These are phyloP conservation scores for Backusella tuberculispora DNA, from an alignment of 192 early-diverging fungal genomes.

Conservation along the genomic window DNA sequence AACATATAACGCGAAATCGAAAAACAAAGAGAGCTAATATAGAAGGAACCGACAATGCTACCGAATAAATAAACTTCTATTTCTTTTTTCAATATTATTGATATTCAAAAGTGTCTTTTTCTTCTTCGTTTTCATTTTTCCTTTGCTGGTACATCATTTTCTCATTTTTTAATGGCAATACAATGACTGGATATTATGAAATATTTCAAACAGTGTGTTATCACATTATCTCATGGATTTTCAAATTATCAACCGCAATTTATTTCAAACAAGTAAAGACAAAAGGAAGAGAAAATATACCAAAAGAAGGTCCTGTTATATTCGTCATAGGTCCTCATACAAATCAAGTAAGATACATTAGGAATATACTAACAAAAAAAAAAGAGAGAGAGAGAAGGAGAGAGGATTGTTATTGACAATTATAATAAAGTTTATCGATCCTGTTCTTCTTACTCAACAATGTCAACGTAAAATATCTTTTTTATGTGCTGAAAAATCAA, in stretches of 20 bases:
- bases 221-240: conserved; percentile 69
- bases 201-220: conserved; percentile 42
- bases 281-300: conserved; percentile 81
- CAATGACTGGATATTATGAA: background rate
- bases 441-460: conserved; percentile 83
- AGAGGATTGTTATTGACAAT: background rate
- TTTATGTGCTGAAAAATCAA: conserved; percentile 83
- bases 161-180: background rate
- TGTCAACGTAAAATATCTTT: conserved; percentile 79
- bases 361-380: no score
- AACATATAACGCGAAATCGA: background rate
- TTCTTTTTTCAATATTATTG: background rate
- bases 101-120: background rate
- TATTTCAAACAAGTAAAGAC: conserved; percentile 91
- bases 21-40: background rate
- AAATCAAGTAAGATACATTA: conserved; percentile 72
- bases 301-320: conserved; percentile 86
- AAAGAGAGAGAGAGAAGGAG: no score
- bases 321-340: conserved; percentile 86
- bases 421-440: conserved; percentile 84
- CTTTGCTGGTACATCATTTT: background rate
- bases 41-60: background rate
- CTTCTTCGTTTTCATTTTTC: background rate
- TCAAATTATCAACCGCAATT: conserved; percentile 69
- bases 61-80: background rate